Base-by-base conservation (phyloP, 140 eudicot genomes). In the Anethum foeniculum region DNA sequence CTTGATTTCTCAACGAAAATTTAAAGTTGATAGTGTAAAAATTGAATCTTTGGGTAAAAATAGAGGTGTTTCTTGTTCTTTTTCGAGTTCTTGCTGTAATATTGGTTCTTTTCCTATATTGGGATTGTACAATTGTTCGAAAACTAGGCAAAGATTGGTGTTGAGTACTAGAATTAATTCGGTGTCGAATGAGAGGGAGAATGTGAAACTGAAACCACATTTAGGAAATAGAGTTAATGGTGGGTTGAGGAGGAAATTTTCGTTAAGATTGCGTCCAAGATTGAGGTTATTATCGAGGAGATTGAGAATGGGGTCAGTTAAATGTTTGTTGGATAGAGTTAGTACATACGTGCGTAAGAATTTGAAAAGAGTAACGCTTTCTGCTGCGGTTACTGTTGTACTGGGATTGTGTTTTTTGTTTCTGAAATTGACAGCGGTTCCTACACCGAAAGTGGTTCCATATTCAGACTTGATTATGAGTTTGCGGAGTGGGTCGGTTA, bases 341-440 rank as follows among this genome's bases (percentile, higher is more conserved):
- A 83, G 89, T 51, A 75, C 83, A 52, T 96, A 84, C 80, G 48
- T 92, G 79, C 85, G 91, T 0, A 93, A 93, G 85, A 93, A 96
- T 80, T 80, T 82, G 68, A 88, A 47, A 44, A 86, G 82, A 80
- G 89, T 88, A 64, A 82, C 88, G 34, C 21, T 95, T 79, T 86
- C 91, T 0, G 73, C 88, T 76, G 82, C 88, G 0, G 64, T 96
- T 81, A 83, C 96, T n/a, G 79, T 96, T 80, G 90, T 90, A 2
- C 76, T 96, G 56, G 98, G 98, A 47, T 39, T 96, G 48, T 96
- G 99, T 71, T 96, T 84, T 78, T 84, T 89, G 91, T 89, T 96
- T 86, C 87, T 96, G 48, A 91, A 88, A 81, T 28, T 96, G 43
- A 92, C 96, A 0, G 81, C 98, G 38, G 88, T 87, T 82, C 92